phyloP scores from a whole-genome alignment of 352 stramenopile genomes.

The Blastocystis sp. region DNA sequence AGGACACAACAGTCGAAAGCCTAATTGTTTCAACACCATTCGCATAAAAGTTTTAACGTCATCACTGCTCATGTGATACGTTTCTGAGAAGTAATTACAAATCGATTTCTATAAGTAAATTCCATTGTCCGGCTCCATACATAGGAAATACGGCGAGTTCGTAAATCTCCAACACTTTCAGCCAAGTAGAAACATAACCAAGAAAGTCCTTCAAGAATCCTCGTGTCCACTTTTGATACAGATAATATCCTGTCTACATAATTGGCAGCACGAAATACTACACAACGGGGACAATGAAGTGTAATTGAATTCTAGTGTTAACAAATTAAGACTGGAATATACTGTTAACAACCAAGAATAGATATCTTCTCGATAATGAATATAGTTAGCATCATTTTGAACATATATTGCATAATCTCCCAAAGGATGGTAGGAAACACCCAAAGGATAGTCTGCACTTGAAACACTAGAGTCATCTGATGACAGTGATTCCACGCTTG shows the following conservation, averaged over 20 bases:
- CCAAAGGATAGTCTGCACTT: not conserved
- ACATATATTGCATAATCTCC: not conserved
- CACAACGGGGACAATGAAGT: not conserved
- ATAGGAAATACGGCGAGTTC: not conserved
- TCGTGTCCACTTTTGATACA: not conserved
- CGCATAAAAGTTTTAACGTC: not conserved
- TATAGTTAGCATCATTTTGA: not conserved
- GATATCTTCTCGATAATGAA: not conserved
- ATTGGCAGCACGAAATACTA: not conserved
- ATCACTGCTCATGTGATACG: not conserved
- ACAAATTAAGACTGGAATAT: not conserved
- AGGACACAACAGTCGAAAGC: not conserved
- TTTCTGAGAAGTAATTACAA: not conserved
- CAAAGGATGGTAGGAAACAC: not conserved
- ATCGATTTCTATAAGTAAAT: constrained; percentile 2
- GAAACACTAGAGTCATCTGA: not conserved
- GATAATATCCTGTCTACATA: constrained; percentile 11
- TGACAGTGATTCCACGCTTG: not conserved
- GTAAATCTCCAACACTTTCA: not conserved
- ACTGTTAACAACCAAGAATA: not conserved
- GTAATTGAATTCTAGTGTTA: not conserved
- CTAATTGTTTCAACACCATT: not conserved
- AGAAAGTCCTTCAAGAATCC: constrained; percentile 1
- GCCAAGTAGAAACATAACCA: constrained; percentile 22
- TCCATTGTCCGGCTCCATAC: not conserved